These are phyloP conservation scores for Candida nanaspora DNA, from an alignment of 805 yeast species.

Conservation along the genomic window DNA sequence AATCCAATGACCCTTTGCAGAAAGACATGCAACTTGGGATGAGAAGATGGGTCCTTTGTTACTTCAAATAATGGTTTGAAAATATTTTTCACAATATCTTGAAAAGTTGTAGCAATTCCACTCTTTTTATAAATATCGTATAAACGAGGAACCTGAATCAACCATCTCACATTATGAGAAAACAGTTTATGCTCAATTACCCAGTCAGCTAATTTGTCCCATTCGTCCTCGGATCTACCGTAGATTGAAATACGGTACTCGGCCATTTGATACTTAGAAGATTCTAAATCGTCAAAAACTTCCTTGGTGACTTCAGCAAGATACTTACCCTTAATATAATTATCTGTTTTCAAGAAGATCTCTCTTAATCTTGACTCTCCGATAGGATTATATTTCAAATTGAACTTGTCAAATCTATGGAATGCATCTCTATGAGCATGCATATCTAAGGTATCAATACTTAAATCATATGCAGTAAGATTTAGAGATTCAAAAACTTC, in stretches of 20 bases:
- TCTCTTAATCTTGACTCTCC: constrained; percentile 98
- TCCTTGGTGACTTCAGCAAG: constrained; percentile 91
- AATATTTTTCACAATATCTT: constrained; percentile 68
- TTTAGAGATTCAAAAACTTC: constrained; percentile 89
- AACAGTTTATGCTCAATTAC: constrained; percentile 85
- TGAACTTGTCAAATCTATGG: constrained; percentile 96
- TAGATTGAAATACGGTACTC: constrained; percentile 93
- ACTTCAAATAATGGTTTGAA: constrained; percentile 90
- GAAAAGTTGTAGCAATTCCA: constrained; percentile 63
- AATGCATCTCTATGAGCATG: constrained; percentile 98
- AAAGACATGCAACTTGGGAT: constrained; percentile 88
- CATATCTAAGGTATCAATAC: constrained; percentile 97
- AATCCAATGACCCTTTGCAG: constrained; percentile 94
- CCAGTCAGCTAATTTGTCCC: constrained; percentile 96
- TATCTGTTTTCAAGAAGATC: constrained; percentile 92
- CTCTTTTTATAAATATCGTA: constrained; percentile 82
- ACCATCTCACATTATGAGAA: constrained; percentile 94
- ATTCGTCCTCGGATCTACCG: constrained; percentile 83
- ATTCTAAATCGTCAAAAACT: constrained; percentile 89
- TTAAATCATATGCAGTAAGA: constrained; percentile 87
- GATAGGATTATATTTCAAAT: constrained; percentile 92
- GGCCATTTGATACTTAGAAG: constrained; percentile 94
- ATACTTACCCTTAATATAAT: constrained; percentile 80
- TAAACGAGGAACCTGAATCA: constrained; percentile 89
- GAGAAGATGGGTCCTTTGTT: constrained; percentile 70